A percentile compares a stretch with the other conserved stretches of the same genome.
phyloP scores from a whole-genome alignment of 2,329 filamentous ascomycete genomes.

The Colletotrichum somersetense region DNA sequence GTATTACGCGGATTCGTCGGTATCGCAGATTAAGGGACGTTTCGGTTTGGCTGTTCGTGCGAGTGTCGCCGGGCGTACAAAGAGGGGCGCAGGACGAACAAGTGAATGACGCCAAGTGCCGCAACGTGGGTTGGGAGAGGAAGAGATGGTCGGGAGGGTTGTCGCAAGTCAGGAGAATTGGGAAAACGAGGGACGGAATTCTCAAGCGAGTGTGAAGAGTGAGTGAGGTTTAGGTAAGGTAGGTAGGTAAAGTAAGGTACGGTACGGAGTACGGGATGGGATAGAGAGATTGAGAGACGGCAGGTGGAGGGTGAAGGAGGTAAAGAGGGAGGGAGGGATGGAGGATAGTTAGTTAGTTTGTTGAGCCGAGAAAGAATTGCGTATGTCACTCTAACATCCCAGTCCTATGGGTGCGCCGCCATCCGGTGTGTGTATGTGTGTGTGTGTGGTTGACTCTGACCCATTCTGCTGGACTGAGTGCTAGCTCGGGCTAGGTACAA shows the following conservation, averaged over 20 bases:
- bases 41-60: conserved; percentile 9
- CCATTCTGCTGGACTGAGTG: neutral
- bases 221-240: conserved; percentile 14
- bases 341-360: neutral
- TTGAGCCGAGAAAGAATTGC: conserved; percentile 39
- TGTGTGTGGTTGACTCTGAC: conserved; percentile 3
- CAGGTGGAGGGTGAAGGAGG: conserved; percentile 19
- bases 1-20: neutral
- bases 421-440: conserved; percentile 14
- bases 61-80: conserved; percentile 21
- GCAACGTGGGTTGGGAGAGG: conserved; percentile 28
- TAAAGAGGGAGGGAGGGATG: conserved; percentile 4
- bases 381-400: conserved; percentile 42
- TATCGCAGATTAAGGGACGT: conserved; percentile 6
- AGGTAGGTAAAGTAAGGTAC: neutral
- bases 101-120: conserved; percentile 15
- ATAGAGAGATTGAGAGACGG: conserved; percentile 5
- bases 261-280: conserved; percentile 1
- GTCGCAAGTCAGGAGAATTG: conserved; percentile 3
- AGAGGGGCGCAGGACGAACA: neutral
- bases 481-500: neutral
- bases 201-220: conserved; percentile 21
- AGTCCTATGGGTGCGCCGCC: conserved; percentile 28
- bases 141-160: conserved; percentile 18
- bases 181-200: conserved; percentile 13